phyloP scores from a whole-genome alignment of 1,284 basidiomycete species.

The Boletus calvinii region DNA sequence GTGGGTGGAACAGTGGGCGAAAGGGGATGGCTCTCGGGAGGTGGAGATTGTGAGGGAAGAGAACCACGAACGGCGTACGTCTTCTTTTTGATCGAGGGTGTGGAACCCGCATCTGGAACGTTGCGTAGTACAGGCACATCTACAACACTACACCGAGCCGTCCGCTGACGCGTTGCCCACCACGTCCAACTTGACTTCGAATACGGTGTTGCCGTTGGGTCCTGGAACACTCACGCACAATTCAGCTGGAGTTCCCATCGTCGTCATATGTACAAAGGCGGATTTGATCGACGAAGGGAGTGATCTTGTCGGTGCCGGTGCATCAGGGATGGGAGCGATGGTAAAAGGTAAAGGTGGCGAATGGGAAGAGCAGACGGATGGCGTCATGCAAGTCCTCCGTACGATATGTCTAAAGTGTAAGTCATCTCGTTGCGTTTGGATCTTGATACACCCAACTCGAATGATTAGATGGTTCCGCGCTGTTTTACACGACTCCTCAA shows the following conservation, averaged over 20 bases:
- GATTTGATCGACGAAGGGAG: conserved; percentile 81
- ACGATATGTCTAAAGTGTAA: conserved; percentile 90
- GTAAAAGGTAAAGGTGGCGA: conserved; percentile 83
- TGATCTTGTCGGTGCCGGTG: conserved; percentile 65
- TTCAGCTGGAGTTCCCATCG: conserved; percentile 79
- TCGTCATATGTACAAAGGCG: conserved; percentile 90
- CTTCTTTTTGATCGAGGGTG: not conserved
- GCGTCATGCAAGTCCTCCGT: conserved; percentile 91
- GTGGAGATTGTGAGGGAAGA: conserved; percentile 73
- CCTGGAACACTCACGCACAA: conserved; percentile 82
- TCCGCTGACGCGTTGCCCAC: conserved; percentile 59
- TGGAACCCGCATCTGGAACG: not conserved
- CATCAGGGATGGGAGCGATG: conserved; percentile 76
- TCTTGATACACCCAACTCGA: conserved; percentile 1
- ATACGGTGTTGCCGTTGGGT: conserved; percentile 73
- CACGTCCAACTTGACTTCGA: conserved; percentile 53
- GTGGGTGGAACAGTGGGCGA: conserved; percentile 82
- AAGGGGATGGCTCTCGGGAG: conserved; percentile 64
- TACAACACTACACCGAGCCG: conserved; percentile 90
- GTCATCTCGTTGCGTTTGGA: conserved; percentile 33
- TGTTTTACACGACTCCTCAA: conserved; percentile 89
- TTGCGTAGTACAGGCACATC: conserved; percentile 74
- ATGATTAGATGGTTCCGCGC: conserved; percentile 77
- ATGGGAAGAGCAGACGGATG: conserved; percentile 96
- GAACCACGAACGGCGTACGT: conserved; percentile 79